Conservation (phyloP, 495 filamentous ascomycete genomes). For the Sordaria brevicollis region DNA sequence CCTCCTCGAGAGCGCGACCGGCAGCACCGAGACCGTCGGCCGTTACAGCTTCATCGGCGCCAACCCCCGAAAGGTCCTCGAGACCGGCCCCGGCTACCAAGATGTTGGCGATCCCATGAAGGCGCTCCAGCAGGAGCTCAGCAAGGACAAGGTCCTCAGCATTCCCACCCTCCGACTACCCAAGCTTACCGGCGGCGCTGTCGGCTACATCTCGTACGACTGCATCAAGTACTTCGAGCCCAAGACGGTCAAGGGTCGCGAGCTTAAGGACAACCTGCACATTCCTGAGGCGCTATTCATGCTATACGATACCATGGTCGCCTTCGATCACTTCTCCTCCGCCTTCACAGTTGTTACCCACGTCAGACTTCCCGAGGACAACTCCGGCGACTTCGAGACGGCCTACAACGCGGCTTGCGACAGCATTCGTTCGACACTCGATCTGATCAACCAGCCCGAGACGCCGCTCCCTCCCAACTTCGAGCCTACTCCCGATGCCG, state of each 20-base stretch:
- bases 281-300: slow-evolving; percentile 95
- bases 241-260: slow-evolving; percentile 56
- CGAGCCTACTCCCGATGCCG: slow-evolving; percentile 58
- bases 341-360: slow-evolving; percentile 89
- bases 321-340: slow-evolving; percentile 91
- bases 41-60: slow-evolving; percentile 92
- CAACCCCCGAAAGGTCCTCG: slow-evolving; percentile 71
- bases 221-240: slow-evolving; percentile 97
- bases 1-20: slow-evolving; percentile 89
- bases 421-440: slow-evolving; percentile 54
- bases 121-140: slow-evolving; percentile 66
- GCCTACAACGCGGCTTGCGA: slow-evolving; percentile 57
- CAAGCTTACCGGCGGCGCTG: slow-evolving; percentile 78
- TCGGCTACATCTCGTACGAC: slow-evolving; percentile 96
- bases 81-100: slow-evolving; percentile 81
- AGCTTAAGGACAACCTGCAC: slow-evolving; percentile 75
- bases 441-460: slow-evolving; percentile 57
- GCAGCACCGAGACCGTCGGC: slow-evolving; percentile 84
- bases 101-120: slow-evolving; percentile 73
- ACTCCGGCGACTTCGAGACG: slow-evolving; percentile 26
- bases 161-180: slow-evolving; percentile 75
- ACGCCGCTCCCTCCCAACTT: slow-evolving; percentile 68
- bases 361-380: slow-evolving; percentile 48
- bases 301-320: slow-evolving; percentile 91
- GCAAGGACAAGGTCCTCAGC: slow-evolving; percentile 62